Evolutionary conservation across 1,284 basidiomycete species (phyloP).

Genomic region (Ustilago xerochloae): DNA sequence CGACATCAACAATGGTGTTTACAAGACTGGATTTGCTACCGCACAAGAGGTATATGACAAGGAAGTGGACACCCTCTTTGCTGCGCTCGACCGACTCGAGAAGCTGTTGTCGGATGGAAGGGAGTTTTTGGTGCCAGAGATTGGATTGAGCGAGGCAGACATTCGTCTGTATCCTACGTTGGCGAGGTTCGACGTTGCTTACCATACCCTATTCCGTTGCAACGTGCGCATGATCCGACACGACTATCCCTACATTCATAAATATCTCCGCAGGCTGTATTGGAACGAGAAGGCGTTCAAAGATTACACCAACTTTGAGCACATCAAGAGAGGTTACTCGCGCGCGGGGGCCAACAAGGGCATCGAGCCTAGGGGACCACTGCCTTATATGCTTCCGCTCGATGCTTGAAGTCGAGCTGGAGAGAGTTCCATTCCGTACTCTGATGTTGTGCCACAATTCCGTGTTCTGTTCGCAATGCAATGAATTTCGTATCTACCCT

Average conservation of each 20-base stretch:
- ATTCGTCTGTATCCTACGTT: conserved; percentile 87
- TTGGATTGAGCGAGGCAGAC: conserved; percentile 85
- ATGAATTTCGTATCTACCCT: too few species aligned
- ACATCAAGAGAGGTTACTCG: conserved; percentile 63
- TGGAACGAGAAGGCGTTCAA: conserved; percentile 89
- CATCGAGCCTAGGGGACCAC: conserved; percentile 42
- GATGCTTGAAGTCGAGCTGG: conserved; percentile 1
- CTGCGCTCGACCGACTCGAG: conserved; percentile 82
- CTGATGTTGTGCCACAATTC: too few species aligned
- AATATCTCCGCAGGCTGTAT: conserved; percentile 83
- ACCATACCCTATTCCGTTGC: conserved; percentile 88
- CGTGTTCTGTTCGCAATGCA: background rate
- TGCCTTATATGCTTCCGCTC: conserved; percentile 45
- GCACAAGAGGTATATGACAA: conserved; percentile 82
- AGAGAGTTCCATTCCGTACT: background rate
- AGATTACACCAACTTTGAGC: conserved; percentile 81
- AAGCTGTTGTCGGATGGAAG: conserved; percentile 78
- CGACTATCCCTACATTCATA: conserved; percentile 49
- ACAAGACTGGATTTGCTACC: conserved; percentile 82
- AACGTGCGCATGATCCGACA: conserved; percentile 71
- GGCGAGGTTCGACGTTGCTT: conserved; percentile 81
- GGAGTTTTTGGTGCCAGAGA: conserved; percentile 82
- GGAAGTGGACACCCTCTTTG: conserved; percentile 76
- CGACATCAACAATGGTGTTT: conserved; percentile 72
- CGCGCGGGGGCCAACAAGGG: conserved; percentile 21